Base-by-base conservation (phyloP, 306 rosid genomes). In the Glycyrrhiza uralensis region DNA sequence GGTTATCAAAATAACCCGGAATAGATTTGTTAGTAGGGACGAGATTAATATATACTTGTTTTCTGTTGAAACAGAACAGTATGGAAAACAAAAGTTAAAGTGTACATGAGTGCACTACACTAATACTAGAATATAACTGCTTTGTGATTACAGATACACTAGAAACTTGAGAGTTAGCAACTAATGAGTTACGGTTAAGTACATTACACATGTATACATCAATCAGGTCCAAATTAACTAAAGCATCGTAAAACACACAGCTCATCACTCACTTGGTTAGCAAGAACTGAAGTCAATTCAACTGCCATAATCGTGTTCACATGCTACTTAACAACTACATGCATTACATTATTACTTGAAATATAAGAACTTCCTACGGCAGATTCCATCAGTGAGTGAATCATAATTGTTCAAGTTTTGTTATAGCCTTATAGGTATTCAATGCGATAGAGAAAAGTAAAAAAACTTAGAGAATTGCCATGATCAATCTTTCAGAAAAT, bases 321-420 rank as follows among this genome's bases (percentile, higher is more conserved):
- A 79, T 68, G 81, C 86, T 86, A 86, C 66, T 73, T 79, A n/a
- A n/a, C n/a, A n/a, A n/a, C n/a, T 24, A 87, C 83, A 84, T 84
- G 81, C 79, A 89, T 85, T 88, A 81, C 93, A 88, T 84, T 65
- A 81, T 76, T 72, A 78, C 83, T 79, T 84, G 82, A 79, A 76
- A 84, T 64, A 86, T 84, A 88, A 81, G 81, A 70, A 14, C 81
- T 82, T 85, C 88, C 95, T 84, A 85, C 81, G 80, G 72, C 68
- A 79, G 87, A 82, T 46, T 84, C 90, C 96, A 62, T 86, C 96
- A 84, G 82, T 80, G 63, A 85, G 77, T 77, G 76, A 73, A 74
- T 76, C 87, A 80, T 83, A 85, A 77, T 55, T 38, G 70, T 62
- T 84, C 80, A 70, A 74, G 88, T 80, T 86, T 87, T 29, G 82